A percentile compares a stretch with the other conserved stretches of the same genome.
These are phyloP conservation scores for Boletellus deceptivus DNA, from an alignment of 1,284 basidiomycete species.

Conservation along the genomic window DNA sequence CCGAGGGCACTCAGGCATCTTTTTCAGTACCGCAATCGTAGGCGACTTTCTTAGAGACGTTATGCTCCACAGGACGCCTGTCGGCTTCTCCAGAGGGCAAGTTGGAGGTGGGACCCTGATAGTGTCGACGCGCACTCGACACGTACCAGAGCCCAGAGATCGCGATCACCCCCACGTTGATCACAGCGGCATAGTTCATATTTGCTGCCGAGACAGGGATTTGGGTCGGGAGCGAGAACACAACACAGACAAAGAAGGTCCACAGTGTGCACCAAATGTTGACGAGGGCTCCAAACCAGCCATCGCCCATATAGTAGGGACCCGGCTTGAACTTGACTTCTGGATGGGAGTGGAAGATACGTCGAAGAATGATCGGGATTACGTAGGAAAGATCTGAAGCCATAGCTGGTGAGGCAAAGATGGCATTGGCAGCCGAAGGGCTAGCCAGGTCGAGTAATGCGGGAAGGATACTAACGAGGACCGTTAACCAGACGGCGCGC, in stretches of 20 bases:
- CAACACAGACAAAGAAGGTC: slow-evolving; percentile 67
- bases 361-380: slow-evolving; percentile 70
- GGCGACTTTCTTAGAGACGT: slow-evolving; percentile 1
- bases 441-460: slow-evolving; percentile 77
- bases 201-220: slow-evolving; percentile 62
- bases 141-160: slow-evolving; percentile 30
- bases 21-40: background rate
- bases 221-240: slow-evolving; percentile 72
- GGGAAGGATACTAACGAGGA: slow-evolving; percentile 68
- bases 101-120: slow-evolving; percentile 28
- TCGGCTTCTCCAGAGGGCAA: slow-evolving; percentile 11
- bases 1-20: background rate
- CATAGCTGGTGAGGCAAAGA: slow-evolving; percentile 81
- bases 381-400: slow-evolving; percentile 71
- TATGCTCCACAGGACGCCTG: background rate
- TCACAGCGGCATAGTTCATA: slow-evolving; percentile 19
- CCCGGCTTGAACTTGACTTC: slow-evolving; percentile 85
- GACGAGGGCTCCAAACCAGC: slow-evolving; percentile 59
- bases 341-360: slow-evolving; percentile 75
- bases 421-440: slow-evolving; percentile 75
- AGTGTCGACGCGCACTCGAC: slow-evolving; percentile 27
- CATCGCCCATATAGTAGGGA: slow-evolving; percentile 85
- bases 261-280: slow-evolving; percentile 69
- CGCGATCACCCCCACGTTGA: slow-evolving; percentile 24
- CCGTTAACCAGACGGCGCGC: slow-evolving; percentile 47